Conservation (phyloP, 2,329 filamentous ascomycete genomes). For the Didymellaceae sp. region DNA sequence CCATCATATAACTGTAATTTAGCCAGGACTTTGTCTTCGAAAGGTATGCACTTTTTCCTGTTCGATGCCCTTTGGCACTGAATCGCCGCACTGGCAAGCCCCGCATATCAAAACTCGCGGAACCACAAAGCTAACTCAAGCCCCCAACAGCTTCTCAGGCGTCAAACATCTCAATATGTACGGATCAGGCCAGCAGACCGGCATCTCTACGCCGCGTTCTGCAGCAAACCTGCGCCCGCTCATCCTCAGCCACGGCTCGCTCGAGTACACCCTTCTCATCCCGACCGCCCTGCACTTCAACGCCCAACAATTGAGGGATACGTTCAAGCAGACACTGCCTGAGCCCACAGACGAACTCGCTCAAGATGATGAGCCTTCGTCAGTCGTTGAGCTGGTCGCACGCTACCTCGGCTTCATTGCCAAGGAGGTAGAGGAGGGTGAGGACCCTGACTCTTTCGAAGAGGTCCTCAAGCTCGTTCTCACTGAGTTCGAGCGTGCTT, state of each 20-base stretch:
- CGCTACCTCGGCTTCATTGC: constrained; percentile 93
- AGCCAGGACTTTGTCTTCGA: constrained; percentile 13
- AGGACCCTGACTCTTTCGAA: constrained; percentile 89
- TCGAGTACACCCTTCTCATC: constrained; percentile 95
- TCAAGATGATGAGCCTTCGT: constrained; percentile 98
- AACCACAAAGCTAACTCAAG: constrained; percentile 11
- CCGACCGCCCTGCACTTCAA: constrained; percentile 96
- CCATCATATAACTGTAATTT: constrained; percentile 18
- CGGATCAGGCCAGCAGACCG: constrained; percentile 89
- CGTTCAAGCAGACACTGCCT: constrained; percentile 84
- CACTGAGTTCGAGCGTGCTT: constrained; percentile 95
- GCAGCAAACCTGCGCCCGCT: constrained; percentile 91
- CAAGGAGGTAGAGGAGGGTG: constrained; percentile 86
- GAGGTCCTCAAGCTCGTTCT: constrained; percentile 91
- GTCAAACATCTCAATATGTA: constrained; percentile 63
- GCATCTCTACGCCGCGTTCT: constrained; percentile 94
- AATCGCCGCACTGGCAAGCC: constrained; percentile 1
- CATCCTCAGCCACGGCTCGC: constrained; percentile 87
- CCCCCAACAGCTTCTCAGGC: constrained; percentile 14
- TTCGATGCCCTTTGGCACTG: constrained; percentile 1
- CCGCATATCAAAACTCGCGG: constrained; percentile 10
- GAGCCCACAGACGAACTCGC: constrained; percentile 95
- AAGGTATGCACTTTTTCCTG: constrained; percentile 23
- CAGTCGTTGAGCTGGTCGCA: constrained; percentile 87
- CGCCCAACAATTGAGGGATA: constrained; percentile 90